Conservation (phyloP, 2,329 filamentous ascomycete species). For the Didymella glomerata region DNA sequence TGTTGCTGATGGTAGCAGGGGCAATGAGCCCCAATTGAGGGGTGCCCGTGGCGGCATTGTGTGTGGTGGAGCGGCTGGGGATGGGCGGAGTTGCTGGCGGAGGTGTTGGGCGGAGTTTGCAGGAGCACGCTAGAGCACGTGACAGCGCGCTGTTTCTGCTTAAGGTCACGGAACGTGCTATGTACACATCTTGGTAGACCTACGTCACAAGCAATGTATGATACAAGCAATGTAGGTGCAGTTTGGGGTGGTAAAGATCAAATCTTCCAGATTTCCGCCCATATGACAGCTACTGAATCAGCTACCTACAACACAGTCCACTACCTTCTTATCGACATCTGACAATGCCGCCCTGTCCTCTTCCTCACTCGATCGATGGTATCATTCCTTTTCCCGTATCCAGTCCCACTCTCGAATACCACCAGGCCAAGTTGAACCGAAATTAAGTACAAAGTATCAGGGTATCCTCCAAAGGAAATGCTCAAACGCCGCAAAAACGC, state of each 20-base stretch:
- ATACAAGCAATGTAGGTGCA: neutral
- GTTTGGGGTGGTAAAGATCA: conserved; percentile 9
- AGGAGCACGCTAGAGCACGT: conserved; percentile 20
- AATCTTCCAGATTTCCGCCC: conserved; percentile 23
- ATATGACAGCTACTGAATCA: conserved; percentile 16
- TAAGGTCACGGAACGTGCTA: neutral
- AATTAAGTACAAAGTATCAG: conserved; percentile 24
- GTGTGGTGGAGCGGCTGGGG: conserved; percentile 10
- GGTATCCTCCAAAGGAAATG: conserved; percentile 37
- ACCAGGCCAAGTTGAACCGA: conserved; percentile 2
- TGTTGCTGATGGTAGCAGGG: conserved; percentile 42
- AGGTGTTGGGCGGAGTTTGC: neutral
- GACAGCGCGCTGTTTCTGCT: conserved; percentile 2
- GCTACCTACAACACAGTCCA: conserved; percentile 4
- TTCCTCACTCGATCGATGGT: neutral
- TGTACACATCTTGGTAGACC: neutral
- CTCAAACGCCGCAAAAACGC: conserved; percentile 8
- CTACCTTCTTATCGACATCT: neutral
- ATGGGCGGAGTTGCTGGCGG: conserved; percentile 14
- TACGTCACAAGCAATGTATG: neutral
- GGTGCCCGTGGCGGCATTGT: conserved; percentile 48
- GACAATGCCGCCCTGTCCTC: neutral
- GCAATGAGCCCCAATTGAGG: conserved; percentile 46
- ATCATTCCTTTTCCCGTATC: conserved; percentile 10
- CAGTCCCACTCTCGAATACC: conserved; percentile 11